Conservation (phyloP, 2,329 filamentous ascomycete genomes). For the Fusarium cyanostomum region DNA sequence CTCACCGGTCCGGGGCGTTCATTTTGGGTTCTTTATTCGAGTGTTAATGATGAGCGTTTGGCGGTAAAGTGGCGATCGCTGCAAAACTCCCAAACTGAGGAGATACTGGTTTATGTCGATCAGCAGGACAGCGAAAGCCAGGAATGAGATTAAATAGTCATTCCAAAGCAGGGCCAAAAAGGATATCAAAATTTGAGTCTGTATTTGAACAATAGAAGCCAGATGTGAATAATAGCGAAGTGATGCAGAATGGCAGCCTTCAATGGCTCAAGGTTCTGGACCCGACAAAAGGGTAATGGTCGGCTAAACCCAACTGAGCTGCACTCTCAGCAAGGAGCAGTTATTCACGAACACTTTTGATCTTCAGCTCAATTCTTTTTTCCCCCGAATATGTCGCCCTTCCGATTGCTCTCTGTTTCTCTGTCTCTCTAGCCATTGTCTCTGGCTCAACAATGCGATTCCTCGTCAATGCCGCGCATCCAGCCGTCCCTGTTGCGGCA, state of each 20-base stretch:
- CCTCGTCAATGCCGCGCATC: slow-evolving; percentile 68
- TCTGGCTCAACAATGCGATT: slow-evolving; percentile 20
- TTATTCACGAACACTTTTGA: not conserved
- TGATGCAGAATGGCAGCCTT: slow-evolving; percentile 20
- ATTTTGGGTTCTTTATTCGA: slow-evolving; percentile 47
- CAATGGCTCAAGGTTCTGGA: slow-evolving; percentile 17
- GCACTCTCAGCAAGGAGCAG: not conserved
- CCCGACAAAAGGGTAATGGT: slow-evolving; percentile 42
- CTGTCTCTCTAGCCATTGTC: not conserved
- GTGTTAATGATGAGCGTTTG: slow-evolving; percentile 17
- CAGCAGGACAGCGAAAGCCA: not conserved
- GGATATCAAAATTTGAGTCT: slow-evolving; percentile 7
- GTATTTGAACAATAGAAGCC: slow-evolving; percentile 1
- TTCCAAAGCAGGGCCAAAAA: not conserved
- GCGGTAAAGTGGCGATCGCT: slow-evolving; percentile 33
- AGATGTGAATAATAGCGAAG: slow-evolving; percentile 24
- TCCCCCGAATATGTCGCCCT: not conserved
- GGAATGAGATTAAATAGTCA: not conserved
- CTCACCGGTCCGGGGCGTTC: slow-evolving; percentile 67
- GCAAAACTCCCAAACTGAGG: slow-evolving; percentile 10
- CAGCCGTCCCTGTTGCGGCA: slow-evolving; percentile 64
- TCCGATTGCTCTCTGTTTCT: not conserved
- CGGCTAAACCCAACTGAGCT: slow-evolving; percentile 37
- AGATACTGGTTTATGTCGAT: not conserved
- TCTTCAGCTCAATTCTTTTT: not conserved